Conservation (phyloP, 2,329 filamentous ascomycete species). For the Sphaerostilbella broomeana region DNA sequence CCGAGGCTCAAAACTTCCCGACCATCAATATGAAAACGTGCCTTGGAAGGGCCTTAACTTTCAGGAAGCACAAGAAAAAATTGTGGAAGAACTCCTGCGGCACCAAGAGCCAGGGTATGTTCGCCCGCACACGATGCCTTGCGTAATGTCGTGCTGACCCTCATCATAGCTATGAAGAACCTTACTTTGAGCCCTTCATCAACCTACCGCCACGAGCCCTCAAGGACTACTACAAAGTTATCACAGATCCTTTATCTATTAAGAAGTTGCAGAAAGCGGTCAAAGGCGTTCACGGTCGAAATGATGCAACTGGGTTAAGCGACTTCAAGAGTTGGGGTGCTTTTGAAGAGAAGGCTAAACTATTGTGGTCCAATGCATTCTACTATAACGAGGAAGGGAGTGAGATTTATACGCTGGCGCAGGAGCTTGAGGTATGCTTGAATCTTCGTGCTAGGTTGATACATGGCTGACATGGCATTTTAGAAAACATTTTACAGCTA, state of each 20-base stretch:
- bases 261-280: constrained; percentile 71
- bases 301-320: constrained; percentile 53
- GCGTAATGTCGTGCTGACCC: constrained; percentile 16
- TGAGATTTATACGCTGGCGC: constrained; percentile 70
- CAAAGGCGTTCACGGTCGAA: constrained; percentile 63
- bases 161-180: constrained; percentile 56
- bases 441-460: no score
- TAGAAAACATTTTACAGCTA: constrained; percentile 64
- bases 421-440: constrained; percentile 64
- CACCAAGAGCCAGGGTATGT: constrained; percentile 59
- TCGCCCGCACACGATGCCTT: neutral
- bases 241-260: constrained; percentile 73
- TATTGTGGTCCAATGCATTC: constrained; percentile 82
- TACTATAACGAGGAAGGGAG: constrained; percentile 91
- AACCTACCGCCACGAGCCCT: constrained; percentile 68
- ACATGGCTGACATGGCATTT: constrained; percentile 13
- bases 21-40: constrained; percentile 48
- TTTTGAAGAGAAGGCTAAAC: constrained; percentile 71
- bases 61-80: constrained; percentile 80
- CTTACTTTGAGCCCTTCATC: constrained; percentile 66
- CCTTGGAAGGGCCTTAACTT: constrained; percentile 68
- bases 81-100: constrained; percentile 68
- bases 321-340: constrained; percentile 77
- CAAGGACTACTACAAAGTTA: constrained; percentile 81
- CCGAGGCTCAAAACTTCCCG: constrained; percentile 36